These are phyloP conservation scores for Calonectria hawksworthii DNA, from an alignment of 2,329 filamentous ascomycete species.

Conservation along the genomic window DNA sequence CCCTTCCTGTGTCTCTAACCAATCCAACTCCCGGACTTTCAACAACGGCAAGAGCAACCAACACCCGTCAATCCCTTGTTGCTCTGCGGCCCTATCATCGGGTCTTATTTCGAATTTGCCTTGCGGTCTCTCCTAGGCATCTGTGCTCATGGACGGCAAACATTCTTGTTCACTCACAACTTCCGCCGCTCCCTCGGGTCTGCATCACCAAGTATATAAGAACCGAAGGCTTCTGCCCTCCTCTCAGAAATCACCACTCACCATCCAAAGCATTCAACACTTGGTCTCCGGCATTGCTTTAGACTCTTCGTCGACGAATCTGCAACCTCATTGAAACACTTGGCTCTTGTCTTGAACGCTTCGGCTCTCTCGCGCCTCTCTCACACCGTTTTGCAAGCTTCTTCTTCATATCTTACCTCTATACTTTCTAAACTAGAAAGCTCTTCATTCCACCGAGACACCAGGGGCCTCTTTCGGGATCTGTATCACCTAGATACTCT, in stretches of 20 bases:
- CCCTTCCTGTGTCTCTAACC: conserved; percentile 38
- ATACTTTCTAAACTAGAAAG: conserved; percentile 30
- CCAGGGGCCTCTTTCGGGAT: conserved; percentile 39
- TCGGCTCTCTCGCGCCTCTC: conserved; percentile 6
- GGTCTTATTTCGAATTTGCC: conserved; percentile 47
- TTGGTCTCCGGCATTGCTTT: conserved; percentile 1
- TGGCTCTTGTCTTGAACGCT: not conserved
- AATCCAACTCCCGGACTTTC: conserved; percentile 41
- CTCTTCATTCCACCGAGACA: conserved; percentile 36
- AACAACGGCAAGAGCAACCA: conserved; percentile 42
- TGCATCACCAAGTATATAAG: conserved; percentile 48
- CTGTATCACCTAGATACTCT: conserved; percentile 32
- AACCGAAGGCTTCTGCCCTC: conserved; percentile 34
- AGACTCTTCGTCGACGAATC: conserved; percentile 8
- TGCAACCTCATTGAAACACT: not conserved
- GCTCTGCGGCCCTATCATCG: conserved; percentile 34
- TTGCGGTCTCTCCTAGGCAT: conserved; percentile 41
- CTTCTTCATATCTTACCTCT: not conserved
- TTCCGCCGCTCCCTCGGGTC: conserved; percentile 42
- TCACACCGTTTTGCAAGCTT: not conserved
- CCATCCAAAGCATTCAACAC: conserved; percentile 33
- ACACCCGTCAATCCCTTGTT: conserved; percentile 42
- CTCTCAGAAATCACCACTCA: conserved; percentile 35
- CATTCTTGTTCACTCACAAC: conserved; percentile 42
- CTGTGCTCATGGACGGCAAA: conserved; percentile 46